Conservation (phyloP, 2,329 filamentous ascomycete species). For the Exophiala phaeomuriformis region DNA sequence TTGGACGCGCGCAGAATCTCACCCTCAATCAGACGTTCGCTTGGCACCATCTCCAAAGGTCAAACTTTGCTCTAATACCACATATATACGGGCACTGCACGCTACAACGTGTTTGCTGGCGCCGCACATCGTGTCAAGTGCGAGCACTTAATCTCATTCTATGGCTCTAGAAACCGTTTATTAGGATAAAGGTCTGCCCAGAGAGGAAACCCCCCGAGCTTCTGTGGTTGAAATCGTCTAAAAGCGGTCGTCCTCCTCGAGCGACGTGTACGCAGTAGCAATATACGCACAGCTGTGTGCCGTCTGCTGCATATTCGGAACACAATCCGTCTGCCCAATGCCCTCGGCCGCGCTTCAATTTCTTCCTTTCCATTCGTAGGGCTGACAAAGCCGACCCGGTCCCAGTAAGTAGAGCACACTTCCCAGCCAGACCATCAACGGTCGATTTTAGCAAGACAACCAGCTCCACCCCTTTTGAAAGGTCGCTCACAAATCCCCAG, state of each 20-base stretch:
- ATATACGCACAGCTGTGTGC: constrained; percentile 17
- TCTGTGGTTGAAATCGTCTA: constrained; percentile 19
- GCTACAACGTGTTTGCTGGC: too few relatives aligned
- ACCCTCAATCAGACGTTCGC: too few relatives aligned
- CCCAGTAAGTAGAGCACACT: constrained; percentile 16
- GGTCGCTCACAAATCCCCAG: constrained; percentile 11
- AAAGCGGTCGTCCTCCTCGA: constrained; percentile 7
- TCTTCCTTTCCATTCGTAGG: constrained; percentile 17
- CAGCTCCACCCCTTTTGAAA: constrained; percentile 16
- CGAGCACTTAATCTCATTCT: too few relatives aligned
- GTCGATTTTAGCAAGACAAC: constrained; percentile 18
- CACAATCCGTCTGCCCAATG: constrained; percentile 16
- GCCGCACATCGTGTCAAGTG: too few relatives aligned
- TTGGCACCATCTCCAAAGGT: too few relatives aligned
- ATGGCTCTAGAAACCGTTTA: too few relatives aligned
- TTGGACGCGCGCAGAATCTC: too few relatives aligned
- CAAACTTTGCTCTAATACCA: too few relatives aligned
- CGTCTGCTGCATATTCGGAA: constrained; percentile 21
- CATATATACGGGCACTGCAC: too few relatives aligned
- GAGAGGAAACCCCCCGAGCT: constrained; percentile 2
- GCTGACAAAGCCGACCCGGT: constrained; percentile 9
- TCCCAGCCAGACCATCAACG: constrained; percentile 16
- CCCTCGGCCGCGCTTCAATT: constrained; percentile 12
- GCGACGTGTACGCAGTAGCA: constrained; percentile 14
- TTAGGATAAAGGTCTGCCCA: background rate